Evolutionary conservation across 2,329 filamentous ascomycete genomes (phyloP), one percentile per base, ranked within the genome.

Genomic region (Lasiodiplodia sp.): DNA sequence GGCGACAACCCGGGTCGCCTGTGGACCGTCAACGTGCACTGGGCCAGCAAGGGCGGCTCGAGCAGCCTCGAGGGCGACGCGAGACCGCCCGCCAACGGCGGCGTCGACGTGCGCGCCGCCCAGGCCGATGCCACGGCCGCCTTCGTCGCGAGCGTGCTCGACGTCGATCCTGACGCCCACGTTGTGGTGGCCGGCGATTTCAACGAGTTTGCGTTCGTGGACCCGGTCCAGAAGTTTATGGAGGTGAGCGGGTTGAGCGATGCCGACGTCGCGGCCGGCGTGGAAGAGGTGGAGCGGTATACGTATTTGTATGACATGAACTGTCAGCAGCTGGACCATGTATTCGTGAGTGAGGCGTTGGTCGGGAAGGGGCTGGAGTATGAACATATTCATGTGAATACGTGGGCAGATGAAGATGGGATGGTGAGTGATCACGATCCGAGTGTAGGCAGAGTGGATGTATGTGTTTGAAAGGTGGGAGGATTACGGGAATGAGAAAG

Each of bases 1-100:
- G 79, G 87, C 40, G 83, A 85, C 68, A 84, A 83, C 34, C 12
- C 10, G 0, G 83, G 79, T 70, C 85, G 83, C 70, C 89, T 92
- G 79, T 92, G 91, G 78, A 92, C 91, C 2, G 83, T 93, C 70
- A 92, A 92, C 74, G 88, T 92, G 49, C 90, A 92, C 80, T 88
- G 88, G 73, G 84, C 83, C 0, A 88, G 85, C 73, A 92, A 92
- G 80, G 88, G 88, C 34, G 90, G 90, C 47, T 52, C 47, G 47
- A 87, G 87, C 6, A 85, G 86, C 8, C 78, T 92, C 11, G 86
- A 92, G 70, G 90, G 90, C 8, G 90, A 92, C 73, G 80, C 85
- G 0, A 83, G 91, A 10, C 88, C 90, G 1, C 91, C 90, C 0
- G 82, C 91, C 11, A 92, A 93, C 76, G 85, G 85, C 10, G 90